Evolutionary conservation across 495 filamentous ascomycete species (phyloP), one percentile per base, ranked within the genome.

Genomic region (Filosporella fistucella): DNA sequence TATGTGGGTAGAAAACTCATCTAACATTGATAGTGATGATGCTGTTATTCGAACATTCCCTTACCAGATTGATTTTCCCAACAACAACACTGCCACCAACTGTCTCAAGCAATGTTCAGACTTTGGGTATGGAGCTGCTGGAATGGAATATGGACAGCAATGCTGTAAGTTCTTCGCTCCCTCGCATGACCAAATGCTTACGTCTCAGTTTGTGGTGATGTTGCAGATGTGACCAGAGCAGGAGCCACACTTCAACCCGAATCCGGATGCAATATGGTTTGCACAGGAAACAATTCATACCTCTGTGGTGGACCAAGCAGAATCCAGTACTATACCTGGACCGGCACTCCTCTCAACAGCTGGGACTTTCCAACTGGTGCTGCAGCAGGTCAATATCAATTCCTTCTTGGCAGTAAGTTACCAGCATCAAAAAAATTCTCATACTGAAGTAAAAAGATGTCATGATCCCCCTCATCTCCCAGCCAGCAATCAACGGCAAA

Each of bases 401-500:
- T 74, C 42, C 69, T 80, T 52, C 66, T 85, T 7, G 45, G 38
- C 17, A 70, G 80, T 39, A 67, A 72, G 42, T 45, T 20, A 16
- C 44, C 21, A 14, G 10, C 21, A 23, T 17, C 8, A 22, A n/a
- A 24, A 35, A 29, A 42, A 25, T 42, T 25, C 14, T 6, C 5
- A 7, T 3, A 7, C n/a, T 16, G 22, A 20, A n/a, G 11, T 11
- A 20, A 28, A 42, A 24, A 42, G 72, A 74, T 49, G 70, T 82
- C 12, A 77, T 55, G 13, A 37, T 58, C 9, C 47, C 81, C 29
- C 67, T 85, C 40, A 76, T 84, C 56, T 77, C 79, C 6, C 69
- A 72, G 48, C 71, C 75, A 36, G 72, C 67, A 22, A 66, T 80
- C 37, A 80, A 74, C 23, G 80, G 80, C 55, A 85, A 85, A 62